Percentiles rank a stretch among this genome's conserved stretches.
phyloP scores from a whole-genome alignment of 768 basidiomycete species.

The Panus rudis region DNA sequence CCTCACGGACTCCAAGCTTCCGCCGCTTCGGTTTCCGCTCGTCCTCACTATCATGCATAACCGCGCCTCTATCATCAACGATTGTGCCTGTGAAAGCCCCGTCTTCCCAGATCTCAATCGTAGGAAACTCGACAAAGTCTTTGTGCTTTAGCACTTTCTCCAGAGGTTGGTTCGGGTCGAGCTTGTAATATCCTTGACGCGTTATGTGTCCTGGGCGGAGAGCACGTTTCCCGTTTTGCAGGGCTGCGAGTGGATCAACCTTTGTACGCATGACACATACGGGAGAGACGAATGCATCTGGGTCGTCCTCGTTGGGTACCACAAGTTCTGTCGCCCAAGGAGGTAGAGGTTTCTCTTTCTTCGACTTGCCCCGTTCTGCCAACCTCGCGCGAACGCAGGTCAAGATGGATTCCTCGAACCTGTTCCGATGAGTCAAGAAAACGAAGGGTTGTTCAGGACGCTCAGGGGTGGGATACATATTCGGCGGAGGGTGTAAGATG shows the following conservation, averaged over 20 bases:
- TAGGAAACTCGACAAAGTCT: slow-evolving; percentile 78
- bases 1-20: slow-evolving; percentile 45
- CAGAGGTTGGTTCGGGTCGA: slow-evolving; percentile 48
- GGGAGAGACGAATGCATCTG: slow-evolving; percentile 48
- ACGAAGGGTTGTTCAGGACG: slow-evolving; percentile 35
- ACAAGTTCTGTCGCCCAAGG: slow-evolving; percentile 52
- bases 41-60: slow-evolving; percentile 28
- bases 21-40: slow-evolving; percentile 45
- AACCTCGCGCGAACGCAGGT: slow-evolving; percentile 41
- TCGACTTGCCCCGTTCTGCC: slow-evolving; percentile 32
- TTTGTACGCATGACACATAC: slow-evolving; percentile 53
- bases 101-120: slow-evolving; percentile 67
- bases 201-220: slow-evolving; percentile 18
- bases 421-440: slow-evolving; percentile 61
- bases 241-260: slow-evolving; percentile 27
- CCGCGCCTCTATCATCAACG: slow-evolving; percentile 45
- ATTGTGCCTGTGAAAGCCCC: slow-evolving; percentile 52
- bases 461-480: slow-evolving; percentile 34
- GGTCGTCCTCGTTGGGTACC: slow-evolving; percentile 46
- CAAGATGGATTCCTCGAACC: slow-evolving; percentile 42
- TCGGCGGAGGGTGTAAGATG: slow-evolving; percentile 49
- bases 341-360: slow-evolving; percentile 40
- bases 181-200: slow-evolving; percentile 41
- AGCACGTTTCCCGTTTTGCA: slow-evolving; percentile 3
- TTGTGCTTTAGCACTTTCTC: slow-evolving; percentile 44